These are phyloP conservation scores for Populus simonii DNA, from an alignment of 345 rosid genomes.

Conservation along the genomic window DNA sequence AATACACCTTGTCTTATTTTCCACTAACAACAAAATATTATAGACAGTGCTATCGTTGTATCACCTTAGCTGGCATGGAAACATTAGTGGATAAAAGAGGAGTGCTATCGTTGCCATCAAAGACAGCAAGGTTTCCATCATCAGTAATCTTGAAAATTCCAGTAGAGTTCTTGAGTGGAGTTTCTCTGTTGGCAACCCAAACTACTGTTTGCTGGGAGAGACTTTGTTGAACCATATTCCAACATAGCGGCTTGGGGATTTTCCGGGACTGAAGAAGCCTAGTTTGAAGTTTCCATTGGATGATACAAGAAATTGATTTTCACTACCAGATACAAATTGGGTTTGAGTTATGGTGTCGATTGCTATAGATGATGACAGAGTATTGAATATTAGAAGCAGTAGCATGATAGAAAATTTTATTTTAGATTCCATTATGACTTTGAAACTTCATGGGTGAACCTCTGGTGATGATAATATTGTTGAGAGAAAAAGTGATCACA, in stretches of 20 bases:
- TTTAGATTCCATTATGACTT: too few species aligned
- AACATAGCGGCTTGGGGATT: neutral
- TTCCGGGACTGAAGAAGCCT: constrained; percentile 7
- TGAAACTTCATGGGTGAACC: too few species aligned
- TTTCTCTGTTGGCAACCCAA: neutral
- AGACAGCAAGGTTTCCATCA: constrained; percentile 22
- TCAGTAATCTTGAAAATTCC: neutral
- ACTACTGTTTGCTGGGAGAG: neutral
- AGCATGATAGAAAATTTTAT: too few species aligned
- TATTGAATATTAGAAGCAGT: too few species aligned
- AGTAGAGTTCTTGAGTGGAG: neutral
- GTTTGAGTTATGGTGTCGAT: too few species aligned
- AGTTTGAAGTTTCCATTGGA: neutral
- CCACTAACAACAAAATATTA: neutral
- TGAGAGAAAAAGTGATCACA: too few species aligned
- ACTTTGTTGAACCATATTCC: constrained; percentile 10
- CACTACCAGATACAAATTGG: too few species aligned
- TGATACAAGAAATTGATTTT: neutral
- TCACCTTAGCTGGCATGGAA: neutral
- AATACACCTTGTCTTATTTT: neutral
- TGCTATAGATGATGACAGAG: too few species aligned
- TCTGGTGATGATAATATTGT: too few species aligned
- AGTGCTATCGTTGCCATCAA: neutral
- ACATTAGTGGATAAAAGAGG: constrained; percentile 3
- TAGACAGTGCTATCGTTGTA: too few species aligned